Conservation (phyloP, 768 basidiomycete genomes). For the Hygrocybe coccinea region DNA sequence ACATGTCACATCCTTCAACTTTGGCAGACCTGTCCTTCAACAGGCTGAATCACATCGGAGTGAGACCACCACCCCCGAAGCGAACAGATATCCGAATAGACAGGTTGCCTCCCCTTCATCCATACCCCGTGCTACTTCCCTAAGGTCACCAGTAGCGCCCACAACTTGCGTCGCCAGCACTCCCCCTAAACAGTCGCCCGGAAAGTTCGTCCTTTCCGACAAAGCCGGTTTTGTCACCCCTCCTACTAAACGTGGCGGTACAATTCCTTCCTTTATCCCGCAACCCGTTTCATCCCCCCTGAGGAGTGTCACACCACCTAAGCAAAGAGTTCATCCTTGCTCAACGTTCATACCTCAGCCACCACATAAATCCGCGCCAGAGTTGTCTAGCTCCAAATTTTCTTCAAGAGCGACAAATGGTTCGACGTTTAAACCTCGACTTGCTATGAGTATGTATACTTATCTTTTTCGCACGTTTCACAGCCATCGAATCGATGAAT, state of each 20-base stretch:
- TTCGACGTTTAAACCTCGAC: conserved; percentile 56
- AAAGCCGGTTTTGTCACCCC: conserved; percentile 43
- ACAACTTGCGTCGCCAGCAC: conserved; percentile 26
- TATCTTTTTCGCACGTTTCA: conserved; percentile 43
- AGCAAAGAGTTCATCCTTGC: conserved; percentile 29
- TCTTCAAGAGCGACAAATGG: conserved; percentile 42
- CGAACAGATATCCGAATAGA: conserved; percentile 9
- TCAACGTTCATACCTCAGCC: conserved; percentile 46
- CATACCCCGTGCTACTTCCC: conserved; percentile 42
- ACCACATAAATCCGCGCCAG: conserved; percentile 37
- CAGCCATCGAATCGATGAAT: conserved; percentile 36
- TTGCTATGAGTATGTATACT: conserved; percentile 51
- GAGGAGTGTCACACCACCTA: conserved; percentile 23
- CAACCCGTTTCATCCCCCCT: conserved; percentile 47
- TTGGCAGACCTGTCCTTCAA: conserved; percentile 26
- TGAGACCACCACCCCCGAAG: conserved; percentile 2
- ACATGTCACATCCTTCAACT: conserved; percentile 31
- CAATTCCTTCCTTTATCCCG: conserved; percentile 55
- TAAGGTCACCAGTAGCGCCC: conserved; percentile 33
- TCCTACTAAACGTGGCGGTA: conserved; percentile 47
- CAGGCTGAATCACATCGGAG: not conserved
- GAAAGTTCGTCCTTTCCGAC: conserved; percentile 20
- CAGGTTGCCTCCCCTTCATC: conserved; percentile 41
- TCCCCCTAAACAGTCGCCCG: conserved; percentile 27
- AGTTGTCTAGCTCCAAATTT: conserved; percentile 25